Base-by-base conservation (phyloP, 768 basidiomycete species). In the Trametes maxima region DNA sequence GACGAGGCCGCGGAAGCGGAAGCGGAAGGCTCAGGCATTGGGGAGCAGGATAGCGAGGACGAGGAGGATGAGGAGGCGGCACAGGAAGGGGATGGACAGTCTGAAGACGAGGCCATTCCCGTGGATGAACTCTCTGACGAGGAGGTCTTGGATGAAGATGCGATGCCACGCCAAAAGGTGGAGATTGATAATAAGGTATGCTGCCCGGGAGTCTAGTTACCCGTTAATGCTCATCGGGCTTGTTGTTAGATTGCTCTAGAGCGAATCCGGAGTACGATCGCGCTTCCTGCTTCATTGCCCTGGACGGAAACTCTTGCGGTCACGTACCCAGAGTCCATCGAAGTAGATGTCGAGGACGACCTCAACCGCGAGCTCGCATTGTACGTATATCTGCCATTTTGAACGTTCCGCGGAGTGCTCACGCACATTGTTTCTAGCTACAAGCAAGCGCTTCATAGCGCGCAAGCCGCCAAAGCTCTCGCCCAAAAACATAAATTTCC, bases 291-390 rank as follows among this genome's bases (percentile, higher is more conserved):
- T 25, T 84, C 85, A 61, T 73, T 93, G 47, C 82, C 90, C 17
- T 94, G 92, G 92, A 92, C 91, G 53, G 92, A 95, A 71, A 93
- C 91, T 0, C 79, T 95, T 0, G 78, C 81, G 0, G 70, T 94
- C 5, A 77, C 86, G 25, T 94, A 87, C 73, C 89, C 93, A 5
- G 76, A 89, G 59, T 80, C 81, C 19, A 87, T 92, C 57, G 82
- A 87, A 3, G 88, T 87, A 35, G 89, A 94, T 65, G 87, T 94
- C 24, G 74, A 90, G 54, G 90, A 95, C 73, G 96, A 98, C 74
- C 80, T 99, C 24, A 90, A 92, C 67, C 90, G 97, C 60, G 97
- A 99, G 76, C 84, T 98, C 44, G 92, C 94, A 17, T 98, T 99
- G 95, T 98, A 73, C 62, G 92, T 80, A 8, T 36, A 33, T 25